Conservation (phyloP, 1,284 basidiomycete genomes). For the Caloboletus firmus region DNA sequence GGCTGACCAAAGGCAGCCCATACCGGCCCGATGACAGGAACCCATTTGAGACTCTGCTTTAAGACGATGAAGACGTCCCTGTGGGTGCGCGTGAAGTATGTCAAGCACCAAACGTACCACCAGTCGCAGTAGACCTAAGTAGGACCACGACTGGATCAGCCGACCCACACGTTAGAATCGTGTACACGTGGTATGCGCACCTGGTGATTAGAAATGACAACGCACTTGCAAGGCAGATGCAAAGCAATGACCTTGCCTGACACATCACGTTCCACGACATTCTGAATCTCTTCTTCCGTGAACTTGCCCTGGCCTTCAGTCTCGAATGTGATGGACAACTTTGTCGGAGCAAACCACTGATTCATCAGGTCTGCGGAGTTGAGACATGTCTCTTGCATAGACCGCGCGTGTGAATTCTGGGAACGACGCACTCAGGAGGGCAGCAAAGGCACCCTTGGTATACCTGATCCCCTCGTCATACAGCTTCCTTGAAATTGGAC, state of each 20-base stretch:
- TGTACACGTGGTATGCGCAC: constrained; percentile 39
- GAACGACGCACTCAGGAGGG: constrained; percentile 61
- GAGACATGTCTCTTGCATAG: constrained; percentile 4
- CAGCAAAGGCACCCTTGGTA: constrained; percentile 82
- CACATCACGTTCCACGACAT: constrained; percentile 54
- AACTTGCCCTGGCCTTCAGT: constrained; percentile 62
- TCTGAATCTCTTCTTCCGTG: constrained; percentile 54
- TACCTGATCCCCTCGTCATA: constrained; percentile 73
- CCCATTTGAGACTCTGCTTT: constrained; percentile 86
- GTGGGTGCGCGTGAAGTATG: constrained; percentile 74
- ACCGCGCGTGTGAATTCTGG: constrained; percentile 1
- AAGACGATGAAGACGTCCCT: constrained; percentile 83
- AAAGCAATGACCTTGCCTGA: constrained; percentile 60
- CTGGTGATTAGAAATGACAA: constrained; percentile 83
- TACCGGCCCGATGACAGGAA: constrained; percentile 89
- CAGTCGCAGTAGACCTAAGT: constrained; percentile 83
- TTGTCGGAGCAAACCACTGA: constrained; percentile 82
- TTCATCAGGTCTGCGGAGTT: constrained; percentile 63
- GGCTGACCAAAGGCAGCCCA: constrained; percentile 26
- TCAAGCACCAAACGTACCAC: constrained; percentile 90
- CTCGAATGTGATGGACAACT: constrained; percentile 74
- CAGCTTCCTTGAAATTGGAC: constrained; percentile 43
- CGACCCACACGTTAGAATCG: neutral
- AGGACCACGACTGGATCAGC: constrained; percentile 3
- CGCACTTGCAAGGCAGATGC: constrained; percentile 73